Base-by-base conservation (phyloP, 495 filamentous ascomycete genomes). In the Penicillium dipodomyicola region DNA sequence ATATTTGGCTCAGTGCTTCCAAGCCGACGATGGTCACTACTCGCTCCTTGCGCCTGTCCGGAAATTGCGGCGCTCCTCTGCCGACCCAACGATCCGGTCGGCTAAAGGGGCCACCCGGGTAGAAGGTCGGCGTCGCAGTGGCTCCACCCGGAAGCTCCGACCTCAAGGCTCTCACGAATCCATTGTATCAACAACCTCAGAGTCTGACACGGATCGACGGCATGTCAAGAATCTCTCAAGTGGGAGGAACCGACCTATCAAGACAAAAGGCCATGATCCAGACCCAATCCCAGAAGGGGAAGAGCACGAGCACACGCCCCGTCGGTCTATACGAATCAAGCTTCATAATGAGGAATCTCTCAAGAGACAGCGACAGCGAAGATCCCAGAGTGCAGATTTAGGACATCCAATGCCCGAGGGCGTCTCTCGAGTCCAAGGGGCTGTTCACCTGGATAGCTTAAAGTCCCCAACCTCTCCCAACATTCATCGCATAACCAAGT, bases 381-480 rank as follows among this genome's bases (percentile, higher is more conserved):
- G 73, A 40, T 65, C 68, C 5, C 68, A 72, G 37, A 73, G 71
- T 42, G 56, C 66, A 2, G 75, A 76, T 49, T 49, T 71, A 17
- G 65, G 62, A 11, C 67, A 60, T 42, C 60, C 65, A 23, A 63
- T 71, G 61, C 67, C 68, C 27, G 67, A 67, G 50, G 67, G 63
- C 30, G 68, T 70, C 33, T 59, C 63, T 10, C 57, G 70, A 42
- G 49, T 67, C 47, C 67, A 70, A 43, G 68, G 63, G 10, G 59
- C 70, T 11, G 55, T 77, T 25, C 73, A 72, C 29, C 57, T 69
- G 49, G 74, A 78, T 37, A 77, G 65, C 45, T 63, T 87, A 32
- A 98, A 98, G 71, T 97, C 95, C 25, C 94, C 94, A 3, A 94
- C 91, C 22, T 95, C 92, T 3, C 85, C 90, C 46, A 80, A 83